These are phyloP conservation scores for Globisporangium carolinianum DNA, from an alignment of 352 stramenopile genomes.

Conservation along the genomic window DNA sequence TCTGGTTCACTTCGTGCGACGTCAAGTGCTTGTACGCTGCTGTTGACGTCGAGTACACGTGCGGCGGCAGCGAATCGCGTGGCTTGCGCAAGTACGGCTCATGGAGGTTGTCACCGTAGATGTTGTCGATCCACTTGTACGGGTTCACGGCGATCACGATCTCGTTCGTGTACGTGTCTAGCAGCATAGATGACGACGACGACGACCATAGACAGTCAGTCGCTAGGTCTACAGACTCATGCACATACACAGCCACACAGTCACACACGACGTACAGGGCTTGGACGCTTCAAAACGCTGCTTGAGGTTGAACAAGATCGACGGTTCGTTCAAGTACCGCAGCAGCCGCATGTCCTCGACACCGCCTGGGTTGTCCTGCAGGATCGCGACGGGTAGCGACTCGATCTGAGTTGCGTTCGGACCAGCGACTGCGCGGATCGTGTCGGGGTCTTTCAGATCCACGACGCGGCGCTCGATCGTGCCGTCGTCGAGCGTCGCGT, in stretches of 20 bases:
- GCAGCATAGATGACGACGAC: constrained; percentile 1
- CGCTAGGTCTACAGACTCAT: too few species aligned
- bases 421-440: constrained; percentile 76
- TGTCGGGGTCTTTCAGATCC: constrained; percentile 76
- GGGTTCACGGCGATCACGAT: constrained; percentile 98
- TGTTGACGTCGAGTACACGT: constrained; percentile 85
- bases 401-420: constrained; percentile 74
- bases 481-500: constrained; percentile 54
- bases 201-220: background rate
- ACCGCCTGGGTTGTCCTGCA: constrained; percentile 66
- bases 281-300: constrained; percentile 85
- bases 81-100: constrained; percentile 74
- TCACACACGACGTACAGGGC: constrained; percentile 65
- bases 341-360: constrained; percentile 86
- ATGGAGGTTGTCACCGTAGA: constrained; percentile 87
- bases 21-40: constrained; percentile 86
- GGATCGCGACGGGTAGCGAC: constrained; percentile 75
- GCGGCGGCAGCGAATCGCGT: constrained; percentile 55
- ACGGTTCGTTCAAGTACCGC: constrained; percentile 89
- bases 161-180: constrained; percentile 96
- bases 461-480: constrained; percentile 66
- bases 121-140: constrained; percentile 91
- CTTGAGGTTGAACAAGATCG: constrained; percentile 92
- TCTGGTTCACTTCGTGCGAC: constrained; percentile 70
- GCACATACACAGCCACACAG: background rate